These are phyloP conservation scores for Pelargonium cotyledonis DNA, from an alignment of 441 rosid genomes.

Conservation along the genomic window DNA sequence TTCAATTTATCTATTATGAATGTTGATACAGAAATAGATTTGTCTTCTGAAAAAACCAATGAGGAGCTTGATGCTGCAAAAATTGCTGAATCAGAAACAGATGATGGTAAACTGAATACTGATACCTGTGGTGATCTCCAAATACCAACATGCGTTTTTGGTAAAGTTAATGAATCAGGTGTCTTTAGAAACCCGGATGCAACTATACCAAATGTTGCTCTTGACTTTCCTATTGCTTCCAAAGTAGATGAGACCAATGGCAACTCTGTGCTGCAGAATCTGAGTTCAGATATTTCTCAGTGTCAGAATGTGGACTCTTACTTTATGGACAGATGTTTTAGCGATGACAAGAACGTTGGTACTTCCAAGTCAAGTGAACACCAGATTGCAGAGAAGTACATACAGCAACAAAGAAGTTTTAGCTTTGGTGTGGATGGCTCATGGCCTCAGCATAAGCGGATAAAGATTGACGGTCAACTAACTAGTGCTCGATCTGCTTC, in stretches of 20 bases:
- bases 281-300: constrained; percentile 10
- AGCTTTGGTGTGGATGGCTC: constrained; percentile 28
- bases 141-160: constrained; percentile 12
- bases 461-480: constrained; percentile 32
- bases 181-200: constrained; percentile 7
- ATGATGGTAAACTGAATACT: constrained; percentile 6
- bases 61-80: constrained; percentile 20
- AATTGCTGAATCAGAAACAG: constrained; percentile 7
- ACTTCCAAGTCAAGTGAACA: constrained; percentile 28
- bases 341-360: constrained; percentile 17
- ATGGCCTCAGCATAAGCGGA: constrained; percentile 44
- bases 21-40: constrained; percentile 8
- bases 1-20: constrained; percentile 13
- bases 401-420: constrained; percentile 22
- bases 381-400: constrained; percentile 21
- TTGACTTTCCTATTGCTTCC: constrained; percentile 9
- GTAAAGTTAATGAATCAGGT: constrained; percentile 2
- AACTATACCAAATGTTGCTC: constrained; percentile 12
- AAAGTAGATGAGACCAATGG: constrained; percentile 19
- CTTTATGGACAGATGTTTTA: constrained; percentile 15
- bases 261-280: constrained; percentile 21
- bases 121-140: constrained; percentile 14
- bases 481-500: constrained; percentile 29
- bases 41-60: constrained; percentile 9
- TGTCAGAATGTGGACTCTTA: constrained; percentile 17